Base-by-base conservation (phyloP, 1,284 basidiomycete genomes). In the Ustilago cynodontis region DNA sequence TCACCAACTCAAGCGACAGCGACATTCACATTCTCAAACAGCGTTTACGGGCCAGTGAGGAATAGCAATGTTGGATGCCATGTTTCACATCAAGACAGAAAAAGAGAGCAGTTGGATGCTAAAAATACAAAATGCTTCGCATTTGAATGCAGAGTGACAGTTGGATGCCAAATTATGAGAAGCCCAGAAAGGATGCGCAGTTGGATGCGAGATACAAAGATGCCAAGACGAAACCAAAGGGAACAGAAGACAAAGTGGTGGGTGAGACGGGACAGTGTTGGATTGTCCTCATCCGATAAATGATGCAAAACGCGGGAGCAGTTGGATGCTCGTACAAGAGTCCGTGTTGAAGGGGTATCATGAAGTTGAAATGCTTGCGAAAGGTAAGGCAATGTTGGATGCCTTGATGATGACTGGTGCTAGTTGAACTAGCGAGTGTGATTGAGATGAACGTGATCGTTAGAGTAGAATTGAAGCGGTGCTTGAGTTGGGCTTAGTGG, bases 91-190 rank as follows among this genome's bases (percentile, higher is more conserved):
- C 31, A 11, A 33, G 31, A 33, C 11, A 6, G 31, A 33, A 11
- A 33, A 33, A 11, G 31, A 11, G 31, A 61, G 55, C 62, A 65
- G 63, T 65, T 65, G 64, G 52, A 65, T 59, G 64, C 64, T 18
- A 28, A 9, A 45, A 13, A 39, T 22, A 41, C 9, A 45, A 13
- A 22, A 22, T 13, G 33, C 6, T n/a, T n/a, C n/a, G n/a, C n/a
- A n/a, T n/a, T n/a, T n/a, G n/a, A n/a, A n/a, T n/a, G n/a, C n/a
- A n/a, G n/a, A 11, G 31, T 33, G 31, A 33, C 31, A 64, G 62
- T 64, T 64, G 62, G 62, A 64, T 64, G 62, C 62, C 31, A 51
- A 6, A 29, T 45, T 20, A 37, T 20, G 47, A 33, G 31, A 33
- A 11, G 49, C 45, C 13, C 5, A 26, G 7, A 7, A 10, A 26